These are phyloP conservation scores for Aspergillus udagawae DNA, from an alignment of 2,329 filamentous ascomycete species.

Conservation along the genomic window DNA sequence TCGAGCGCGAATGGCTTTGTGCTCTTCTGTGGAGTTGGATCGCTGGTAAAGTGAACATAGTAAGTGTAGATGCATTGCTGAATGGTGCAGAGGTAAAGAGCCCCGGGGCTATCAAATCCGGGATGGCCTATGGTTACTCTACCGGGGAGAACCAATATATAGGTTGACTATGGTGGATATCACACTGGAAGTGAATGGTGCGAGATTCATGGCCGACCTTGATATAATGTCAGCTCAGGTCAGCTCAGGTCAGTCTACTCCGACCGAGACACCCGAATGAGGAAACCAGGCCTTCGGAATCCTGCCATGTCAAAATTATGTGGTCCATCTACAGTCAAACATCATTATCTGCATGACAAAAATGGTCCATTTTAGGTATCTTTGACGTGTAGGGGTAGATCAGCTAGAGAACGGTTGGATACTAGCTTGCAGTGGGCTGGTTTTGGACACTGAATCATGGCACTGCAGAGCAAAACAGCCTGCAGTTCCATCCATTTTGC, in stretches of 20 bases:
- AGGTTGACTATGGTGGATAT: background rate
- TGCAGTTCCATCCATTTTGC: background rate
- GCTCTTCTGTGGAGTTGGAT: background rate
- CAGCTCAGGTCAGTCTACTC: background rate
- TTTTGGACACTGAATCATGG: background rate
- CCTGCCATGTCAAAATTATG: background rate
- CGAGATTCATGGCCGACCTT: background rate
- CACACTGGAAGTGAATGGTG: background rate
- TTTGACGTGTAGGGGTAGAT: background rate
- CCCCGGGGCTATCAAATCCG: too few relatives aligned
- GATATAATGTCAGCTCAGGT: background rate
- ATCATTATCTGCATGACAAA: background rate
- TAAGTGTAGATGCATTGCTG: background rate
- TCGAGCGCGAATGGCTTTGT: background rate
- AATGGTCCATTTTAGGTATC: background rate
- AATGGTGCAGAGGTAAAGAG: background rate
- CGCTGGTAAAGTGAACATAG: background rate
- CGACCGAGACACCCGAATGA: background rate
- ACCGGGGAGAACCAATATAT: background rate
- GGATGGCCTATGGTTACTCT: background rate
- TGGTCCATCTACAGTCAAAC: background rate
- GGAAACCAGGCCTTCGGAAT: background rate
- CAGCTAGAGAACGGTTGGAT: background rate
- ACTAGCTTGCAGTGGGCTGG: background rate
- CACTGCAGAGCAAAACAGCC: background rate